phyloP scores from a whole-genome alignment of 352 stramenopile species.

The Phytophthora sp. region DNA sequence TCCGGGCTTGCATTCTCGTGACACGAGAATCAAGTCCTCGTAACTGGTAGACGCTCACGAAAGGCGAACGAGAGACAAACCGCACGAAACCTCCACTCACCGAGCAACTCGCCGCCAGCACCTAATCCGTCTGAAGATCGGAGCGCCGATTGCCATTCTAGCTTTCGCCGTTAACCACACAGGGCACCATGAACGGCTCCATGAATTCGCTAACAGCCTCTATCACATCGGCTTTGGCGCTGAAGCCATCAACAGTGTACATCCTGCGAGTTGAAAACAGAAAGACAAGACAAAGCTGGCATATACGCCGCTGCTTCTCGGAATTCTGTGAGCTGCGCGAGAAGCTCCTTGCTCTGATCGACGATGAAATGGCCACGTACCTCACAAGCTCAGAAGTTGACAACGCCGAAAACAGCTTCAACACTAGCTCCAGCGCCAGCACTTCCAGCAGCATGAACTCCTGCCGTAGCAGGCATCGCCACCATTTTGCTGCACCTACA shows the following conservation, averaged over 20 bases:
- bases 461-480: conserved; percentile 7
- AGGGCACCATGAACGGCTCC: conserved; percentile 43
- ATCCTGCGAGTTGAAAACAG: conserved; percentile 66
- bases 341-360: conserved; percentile 66
- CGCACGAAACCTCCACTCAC: conserved; percentile 17
- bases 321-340: conserved; percentile 80
- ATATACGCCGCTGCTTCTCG: conserved; percentile 73
- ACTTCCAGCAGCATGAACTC: conserved; percentile 29
- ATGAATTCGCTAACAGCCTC: conserved; percentile 56
- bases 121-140: not conserved
- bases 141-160: conserved; percentile 15
- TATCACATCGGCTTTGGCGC: conserved; percentile 70
- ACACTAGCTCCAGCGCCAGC: conserved; percentile 22
- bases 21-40: conserved; percentile 22
- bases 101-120: not conserved
- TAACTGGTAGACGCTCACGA: conserved; percentile 21
- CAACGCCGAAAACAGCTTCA: conserved; percentile 24
- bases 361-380: conserved; percentile 43
- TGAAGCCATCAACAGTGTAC: conserved; percentile 83
- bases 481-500: conserved; percentile 9
- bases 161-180: conserved; percentile 11
- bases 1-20: not conserved
- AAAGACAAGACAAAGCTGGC: conserved; percentile 52
- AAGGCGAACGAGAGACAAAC: conserved; percentile 14
- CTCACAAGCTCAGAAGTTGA: conserved; percentile 27